Conservation (phyloP, 495 filamentous ascomycete species). For the Cetradonia linearis region DNA sequence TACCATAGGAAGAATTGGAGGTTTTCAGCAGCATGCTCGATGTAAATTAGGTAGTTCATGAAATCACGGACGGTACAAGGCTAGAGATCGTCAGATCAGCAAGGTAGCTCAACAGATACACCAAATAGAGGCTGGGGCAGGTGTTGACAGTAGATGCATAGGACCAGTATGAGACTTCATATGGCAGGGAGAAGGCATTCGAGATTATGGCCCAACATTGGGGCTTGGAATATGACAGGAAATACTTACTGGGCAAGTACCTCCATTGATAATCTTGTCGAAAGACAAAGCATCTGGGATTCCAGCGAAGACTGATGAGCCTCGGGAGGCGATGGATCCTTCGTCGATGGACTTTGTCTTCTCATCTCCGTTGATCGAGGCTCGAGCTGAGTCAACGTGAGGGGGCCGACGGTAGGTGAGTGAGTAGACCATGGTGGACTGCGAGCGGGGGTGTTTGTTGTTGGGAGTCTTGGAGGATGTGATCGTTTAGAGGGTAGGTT, state of each 20-base stretch:
- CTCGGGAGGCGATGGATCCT: slow-evolving; percentile 22
- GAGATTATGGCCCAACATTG: neutral
- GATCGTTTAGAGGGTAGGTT: neutral
- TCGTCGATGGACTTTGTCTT: slow-evolving; percentile 27
- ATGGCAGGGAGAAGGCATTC: neutral
- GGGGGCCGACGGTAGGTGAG: slow-evolving; percentile 40
- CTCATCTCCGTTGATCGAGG: slow-evolving; percentile 25
- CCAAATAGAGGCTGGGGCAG: neutral
- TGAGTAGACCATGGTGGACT: slow-evolving; percentile 39
- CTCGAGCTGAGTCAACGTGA: slow-evolving; percentile 23
- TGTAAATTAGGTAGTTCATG: slow-evolving; percentile 68
- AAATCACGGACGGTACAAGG: slow-evolving; percentile 66
- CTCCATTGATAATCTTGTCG: slow-evolving; percentile 59
- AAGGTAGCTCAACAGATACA: neutral
- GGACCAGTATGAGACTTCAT: slow-evolving; percentile 6
- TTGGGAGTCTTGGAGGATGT: neutral
- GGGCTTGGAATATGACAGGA: neutral
- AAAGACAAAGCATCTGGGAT: slow-evolving; percentile 62
- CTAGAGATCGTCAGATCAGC: slow-evolving; percentile 32
- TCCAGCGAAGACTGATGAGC: slow-evolving; percentile 30
- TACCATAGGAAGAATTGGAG: slow-evolving; percentile 74
- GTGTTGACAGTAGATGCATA: neutral
- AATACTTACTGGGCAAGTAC: slow-evolving; percentile 66
- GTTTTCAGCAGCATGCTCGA: slow-evolving; percentile 66
- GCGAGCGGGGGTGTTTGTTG: neutral